Percentiles rank a stretch among this genome's conserved stretches.
Evolutionary conservation across 352 stramenopile species (phyloP).

Genomic region (Pythium volutum): DNA sequence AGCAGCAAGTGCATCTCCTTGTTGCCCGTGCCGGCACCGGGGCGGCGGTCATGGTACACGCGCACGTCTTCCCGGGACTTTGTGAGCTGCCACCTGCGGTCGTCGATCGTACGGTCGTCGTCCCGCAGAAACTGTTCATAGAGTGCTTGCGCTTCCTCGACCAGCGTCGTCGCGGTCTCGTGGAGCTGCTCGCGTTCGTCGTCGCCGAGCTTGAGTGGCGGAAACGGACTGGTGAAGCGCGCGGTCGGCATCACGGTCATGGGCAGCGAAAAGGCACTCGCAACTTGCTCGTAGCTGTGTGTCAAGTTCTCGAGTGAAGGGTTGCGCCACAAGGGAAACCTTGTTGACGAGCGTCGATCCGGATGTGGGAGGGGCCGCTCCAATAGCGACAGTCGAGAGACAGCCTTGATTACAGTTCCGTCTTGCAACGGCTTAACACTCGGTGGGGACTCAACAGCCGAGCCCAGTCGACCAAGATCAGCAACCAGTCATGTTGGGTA

Average conservation of each 20-base stretch:
- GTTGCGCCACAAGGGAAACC: too few species aligned
- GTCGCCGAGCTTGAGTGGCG: conserved; percentile 33
- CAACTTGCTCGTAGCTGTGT: too few species aligned
- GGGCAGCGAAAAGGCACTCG: too few species aligned
- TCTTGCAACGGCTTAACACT: too few species aligned
- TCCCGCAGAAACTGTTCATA: conserved; percentile 44
- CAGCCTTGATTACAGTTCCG: too few species aligned
- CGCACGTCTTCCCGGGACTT: conserved; percentile 40
- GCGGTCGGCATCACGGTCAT: not conserved
- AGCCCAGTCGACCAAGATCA: too few species aligned
- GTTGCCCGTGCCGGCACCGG: conserved; percentile 14
- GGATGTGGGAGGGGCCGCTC: too few species aligned
- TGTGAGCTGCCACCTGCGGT: conserved; percentile 37
- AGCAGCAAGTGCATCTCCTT: conserved; percentile 15
- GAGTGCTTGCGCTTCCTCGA: conserved; percentile 35
- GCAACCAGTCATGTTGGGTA: too few species aligned
- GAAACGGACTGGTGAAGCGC: conserved; percentile 45
- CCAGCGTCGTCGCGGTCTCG: conserved; percentile 37
- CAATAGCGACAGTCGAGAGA: too few species aligned
- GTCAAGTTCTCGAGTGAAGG: too few species aligned
- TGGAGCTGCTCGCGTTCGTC: conserved; percentile 48
- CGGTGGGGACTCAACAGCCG: too few species aligned
- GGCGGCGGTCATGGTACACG: conserved; percentile 40
- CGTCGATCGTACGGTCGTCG: conserved; percentile 33
- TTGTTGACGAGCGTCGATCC: too few species aligned